Evolutionary conservation across 345 rosid genomes (phyloP).

Genomic region (Camelina hispida): DNA sequence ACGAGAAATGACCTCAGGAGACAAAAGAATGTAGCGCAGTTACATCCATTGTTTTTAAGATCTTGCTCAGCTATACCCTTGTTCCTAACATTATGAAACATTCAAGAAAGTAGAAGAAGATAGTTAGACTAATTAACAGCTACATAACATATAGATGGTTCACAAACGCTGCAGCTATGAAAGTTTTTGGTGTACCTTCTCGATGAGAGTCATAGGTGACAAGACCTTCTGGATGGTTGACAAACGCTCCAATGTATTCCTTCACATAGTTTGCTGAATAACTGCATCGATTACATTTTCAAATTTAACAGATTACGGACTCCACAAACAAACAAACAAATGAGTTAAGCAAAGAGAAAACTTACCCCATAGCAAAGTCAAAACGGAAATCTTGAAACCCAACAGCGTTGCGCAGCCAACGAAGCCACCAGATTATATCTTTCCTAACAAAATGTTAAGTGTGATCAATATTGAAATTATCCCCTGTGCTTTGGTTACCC

Average conservation of each 20-base stretch:
- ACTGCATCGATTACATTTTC: slow-evolving; percentile 43
- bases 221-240: slow-evolving; percentile 52
- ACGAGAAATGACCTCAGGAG: slow-evolving; percentile 97
- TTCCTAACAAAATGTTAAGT: slow-evolving; percentile 83
- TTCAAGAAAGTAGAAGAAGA: no score
- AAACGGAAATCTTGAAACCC: slow-evolving; percentile 95
- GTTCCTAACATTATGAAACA: slow-evolving; percentile 59
- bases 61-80: slow-evolving; percentile 94
- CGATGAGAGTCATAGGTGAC: slow-evolving; percentile 84
- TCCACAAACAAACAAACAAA: background rate
- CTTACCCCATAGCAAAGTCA: slow-evolving; percentile 90
- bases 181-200: slow-evolving; percentile 59
- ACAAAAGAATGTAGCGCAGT: slow-evolving; percentile 75
- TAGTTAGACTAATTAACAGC: background rate
- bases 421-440: slow-evolving; percentile 80
- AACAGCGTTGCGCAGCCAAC: slow-evolving; percentile 62
- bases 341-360: background rate
- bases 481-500: slow-evolving; percentile 93
- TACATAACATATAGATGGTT: background rate
- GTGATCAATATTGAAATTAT: slow-evolving; percentile 91
- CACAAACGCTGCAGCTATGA: background rate
- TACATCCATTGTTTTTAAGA: slow-evolving; percentile 81
- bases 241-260: slow-evolving; percentile 71
- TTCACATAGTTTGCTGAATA: slow-evolving; percentile 84
- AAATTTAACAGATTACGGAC: background rate